phyloP scores from a whole-genome alignment of 495 filamentous ascomycete species.

The Neurospora tetraspora region DNA sequence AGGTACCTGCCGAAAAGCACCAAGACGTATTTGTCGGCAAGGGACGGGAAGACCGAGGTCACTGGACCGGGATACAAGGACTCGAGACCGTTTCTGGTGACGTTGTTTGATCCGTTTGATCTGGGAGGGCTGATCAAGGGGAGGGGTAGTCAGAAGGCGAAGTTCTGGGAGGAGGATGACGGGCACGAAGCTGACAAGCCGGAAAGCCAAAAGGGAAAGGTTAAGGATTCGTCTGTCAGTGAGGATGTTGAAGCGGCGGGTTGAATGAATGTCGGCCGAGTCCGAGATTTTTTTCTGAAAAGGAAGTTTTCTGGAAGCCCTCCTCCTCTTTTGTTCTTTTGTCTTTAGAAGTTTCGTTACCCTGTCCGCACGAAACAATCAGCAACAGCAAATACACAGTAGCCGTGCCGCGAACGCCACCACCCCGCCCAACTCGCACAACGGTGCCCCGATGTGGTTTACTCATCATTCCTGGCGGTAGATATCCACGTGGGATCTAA shows the following conservation, averaged over 20 bases:
- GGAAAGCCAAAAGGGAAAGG: background rate
- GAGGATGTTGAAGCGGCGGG: background rate
- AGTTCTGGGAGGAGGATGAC: conserved; percentile 43
- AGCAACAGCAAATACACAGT: background rate
- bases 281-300: background rate
- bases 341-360: background rate
- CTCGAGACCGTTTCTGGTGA: conserved; percentile 38
- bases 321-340: background rate
- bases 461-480: background rate
- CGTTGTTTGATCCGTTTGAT: conserved; percentile 60
- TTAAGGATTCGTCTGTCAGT: background rate
- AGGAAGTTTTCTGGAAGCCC: background rate
- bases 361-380: background rate
- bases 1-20: conserved; percentile 49
- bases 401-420: background rate
- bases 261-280: background rate
- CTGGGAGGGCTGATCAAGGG: conserved; percentile 45
- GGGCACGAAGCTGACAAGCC: background rate
- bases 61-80: conserved; percentile 55
- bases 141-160: conserved; percentile 33
- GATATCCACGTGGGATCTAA: background rate
- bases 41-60: conserved; percentile 56
- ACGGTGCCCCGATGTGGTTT: background rate
- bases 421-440: background rate
- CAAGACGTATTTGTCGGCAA: conserved; percentile 49